These are phyloP conservation scores for Epichloe hybrida DNA, from an alignment of 2,329 filamentous ascomycete genomes.

Conservation along the genomic window DNA sequence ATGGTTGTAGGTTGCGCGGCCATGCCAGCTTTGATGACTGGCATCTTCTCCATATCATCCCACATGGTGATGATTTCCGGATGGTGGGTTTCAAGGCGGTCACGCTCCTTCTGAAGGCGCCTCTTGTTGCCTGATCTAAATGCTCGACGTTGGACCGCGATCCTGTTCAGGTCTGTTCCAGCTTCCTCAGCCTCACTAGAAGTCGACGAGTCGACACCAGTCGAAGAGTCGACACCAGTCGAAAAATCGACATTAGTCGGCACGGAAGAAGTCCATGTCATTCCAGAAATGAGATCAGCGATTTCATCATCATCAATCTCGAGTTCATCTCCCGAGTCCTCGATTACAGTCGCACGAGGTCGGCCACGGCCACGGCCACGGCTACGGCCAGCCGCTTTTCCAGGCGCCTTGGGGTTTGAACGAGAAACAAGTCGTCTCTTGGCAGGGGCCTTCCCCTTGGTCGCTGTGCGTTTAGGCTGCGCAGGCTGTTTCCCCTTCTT, in stretches of 20 bases:
- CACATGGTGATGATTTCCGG: conserved; percentile 77
- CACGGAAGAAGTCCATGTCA: conserved; percentile 3
- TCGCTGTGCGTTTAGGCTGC: background rate
- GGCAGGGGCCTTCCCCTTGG: background rate
- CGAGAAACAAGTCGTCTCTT: background rate
- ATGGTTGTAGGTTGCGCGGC: conserved; percentile 51
- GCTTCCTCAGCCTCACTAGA: conserved; percentile 13
- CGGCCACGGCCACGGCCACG: background rate
- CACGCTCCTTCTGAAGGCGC: conserved; percentile 35
- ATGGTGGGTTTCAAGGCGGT: conserved; percentile 60
- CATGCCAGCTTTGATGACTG: conserved; percentile 45
- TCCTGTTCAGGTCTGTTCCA: conserved; percentile 6
- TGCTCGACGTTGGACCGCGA: conserved; percentile 20
- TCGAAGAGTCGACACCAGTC: conserved; percentile 6
- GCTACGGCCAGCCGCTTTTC: background rate
- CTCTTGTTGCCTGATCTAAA: conserved; percentile 16
- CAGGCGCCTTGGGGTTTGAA: background rate
- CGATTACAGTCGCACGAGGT: background rate
- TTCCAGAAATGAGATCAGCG: background rate
- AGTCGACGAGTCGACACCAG: conserved; percentile 4
- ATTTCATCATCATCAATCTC: background rate
- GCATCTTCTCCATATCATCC: conserved; percentile 55
- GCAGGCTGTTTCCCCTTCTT: conserved; percentile 7
- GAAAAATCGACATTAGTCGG: conserved; percentile 4
- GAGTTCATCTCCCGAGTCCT: conserved; percentile 1